phyloP scores from a whole-genome alignment of 495 filamentous ascomycete genomes.

The Wilcoxina mikolae region DNA sequence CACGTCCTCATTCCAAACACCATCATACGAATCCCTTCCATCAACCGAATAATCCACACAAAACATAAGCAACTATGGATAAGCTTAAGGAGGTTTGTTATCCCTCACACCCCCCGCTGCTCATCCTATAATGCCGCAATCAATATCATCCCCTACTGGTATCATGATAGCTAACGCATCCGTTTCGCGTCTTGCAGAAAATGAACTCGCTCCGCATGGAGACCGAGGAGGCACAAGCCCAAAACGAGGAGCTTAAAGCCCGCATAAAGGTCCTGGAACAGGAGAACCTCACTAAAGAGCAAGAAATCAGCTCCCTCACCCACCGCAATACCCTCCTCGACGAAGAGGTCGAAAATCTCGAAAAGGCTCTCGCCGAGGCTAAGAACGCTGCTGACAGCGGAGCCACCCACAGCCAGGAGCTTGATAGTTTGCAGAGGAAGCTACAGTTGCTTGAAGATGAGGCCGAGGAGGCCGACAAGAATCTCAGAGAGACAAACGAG shows the following conservation, averaged over 20 bases:
- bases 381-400: slow-evolving; percentile 65
- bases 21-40: slow-evolving; percentile 9
- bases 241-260: slow-evolving; percentile 71
- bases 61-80: slow-evolving; percentile 34
- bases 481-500: slow-evolving; percentile 88
- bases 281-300: slow-evolving; percentile 89
- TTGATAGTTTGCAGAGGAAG: slow-evolving; percentile 77
- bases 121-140: not conserved
- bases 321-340: slow-evolving; percentile 89
- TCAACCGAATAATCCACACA: slow-evolving; percentile 7
- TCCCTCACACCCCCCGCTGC: not conserved
- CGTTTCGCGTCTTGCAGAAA: slow-evolving; percentile 47
- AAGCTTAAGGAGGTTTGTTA: slow-evolving; percentile 31
- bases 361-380: slow-evolving; percentile 55
- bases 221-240: slow-evolving; percentile 62
- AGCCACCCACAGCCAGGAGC: slow-evolving; percentile 60
- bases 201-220: slow-evolving; percentile 85
- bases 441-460: slow-evolving; percentile 94
- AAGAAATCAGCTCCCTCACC: slow-evolving; percentile 86
- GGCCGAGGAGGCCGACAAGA: slow-evolving; percentile 87
- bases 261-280: slow-evolving; percentile 85
- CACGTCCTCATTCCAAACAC: not conserved
- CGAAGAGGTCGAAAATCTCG: slow-evolving; percentile 76
- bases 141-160: not conserved
- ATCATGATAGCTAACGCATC: not conserved